Evolutionary conservation across 768 basidiomycete species (phyloP), one percentile per base, ranked within the genome.

Genomic region (Rhizopogon sp.): DNA sequence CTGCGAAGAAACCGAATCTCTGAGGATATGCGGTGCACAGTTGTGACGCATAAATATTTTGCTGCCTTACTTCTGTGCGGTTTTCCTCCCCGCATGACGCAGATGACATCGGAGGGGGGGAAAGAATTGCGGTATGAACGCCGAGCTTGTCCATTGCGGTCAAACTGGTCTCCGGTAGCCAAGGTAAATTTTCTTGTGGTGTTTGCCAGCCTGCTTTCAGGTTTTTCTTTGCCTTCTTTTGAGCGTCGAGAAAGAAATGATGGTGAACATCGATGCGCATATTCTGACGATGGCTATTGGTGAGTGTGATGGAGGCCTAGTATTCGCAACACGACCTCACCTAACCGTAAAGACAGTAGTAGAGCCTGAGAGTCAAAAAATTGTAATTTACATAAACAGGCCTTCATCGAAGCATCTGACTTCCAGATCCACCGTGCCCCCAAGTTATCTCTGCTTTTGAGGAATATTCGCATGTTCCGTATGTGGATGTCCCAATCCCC

Each of bases 1-100:
- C 80, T 1, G 82, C 87, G 60, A 89, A 83, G 67, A 88, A 90
- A 2, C 83, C 84, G 66, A 89, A 90, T 60, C 83, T 75, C 42
- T 62, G 60, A 6, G 84, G 79, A 65, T 85, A 66, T 17, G 68
- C 63, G 35, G 66, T 59, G 62, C 83, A 82, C 11, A 86, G 71
- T 11, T 72, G 65, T 28, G 78, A 74, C 50, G 79, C 74, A 49
- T 68, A 70, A 14, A 67, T 61, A 46, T 90, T 90, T 57, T 76
- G 71, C 28, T 66, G 60, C 55, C 84, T 74, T 22, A 77, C 73
- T 35, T 66, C 60, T 6, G 64, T 54, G 40, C 76, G 75, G 59
- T 76, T 79, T 57, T 72, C 76, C 16, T 62, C 60, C 42, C 75
- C 66, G 9, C 75, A 56, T 14, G 64, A 63, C 33, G 77, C 76